These are phyloP conservation scores for Asterochloris sp. DNA, from an alignment of 139 green algal species.

Conservation along the genomic window DNA sequence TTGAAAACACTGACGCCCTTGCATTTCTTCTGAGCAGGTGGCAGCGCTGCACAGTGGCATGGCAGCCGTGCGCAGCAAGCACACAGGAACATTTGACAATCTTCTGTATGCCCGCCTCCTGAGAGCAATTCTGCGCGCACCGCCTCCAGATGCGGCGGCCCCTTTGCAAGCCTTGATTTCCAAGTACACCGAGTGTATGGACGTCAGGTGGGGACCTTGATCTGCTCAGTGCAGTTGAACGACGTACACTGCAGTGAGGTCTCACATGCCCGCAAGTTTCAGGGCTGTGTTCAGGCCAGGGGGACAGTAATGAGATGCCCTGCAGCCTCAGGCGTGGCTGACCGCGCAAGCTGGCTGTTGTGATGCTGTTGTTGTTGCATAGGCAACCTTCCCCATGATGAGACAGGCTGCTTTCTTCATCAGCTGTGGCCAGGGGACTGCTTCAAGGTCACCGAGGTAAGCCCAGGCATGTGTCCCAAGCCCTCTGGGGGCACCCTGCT, in stretches of 20 bases:
- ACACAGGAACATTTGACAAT: slow-evolving; percentile 33
- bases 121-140: slow-evolving; percentile 17
- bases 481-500: too few species aligned
- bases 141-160: slow-evolving; percentile 21
- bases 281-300: not conserved
- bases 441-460: too few species aligned
- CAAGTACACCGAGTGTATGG: slow-evolving; percentile 41
- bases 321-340: too few species aligned
- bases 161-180: slow-evolving; percentile 47
- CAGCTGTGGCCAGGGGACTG: too few species aligned
- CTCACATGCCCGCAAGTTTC: not conserved
- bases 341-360: too few species aligned
- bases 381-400: too few species aligned
- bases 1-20: not conserved
- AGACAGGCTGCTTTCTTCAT: too few species aligned
- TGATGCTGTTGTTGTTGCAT: too few species aligned
- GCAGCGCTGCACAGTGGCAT: slow-evolving; percentile 49
- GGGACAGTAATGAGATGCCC: too few species aligned
- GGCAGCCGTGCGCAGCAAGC: slow-evolving; percentile 50
- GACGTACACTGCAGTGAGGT: not conserved
- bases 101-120: slow-evolving; percentile 44
- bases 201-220: slow-evolving; percentile 25
- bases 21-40: slow-evolving; percentile 26
- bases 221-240: not conserved
- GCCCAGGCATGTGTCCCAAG: too few species aligned